Conservation (phyloP, 805 yeast genomes). For the Starmerella scarabaei region DNA sequence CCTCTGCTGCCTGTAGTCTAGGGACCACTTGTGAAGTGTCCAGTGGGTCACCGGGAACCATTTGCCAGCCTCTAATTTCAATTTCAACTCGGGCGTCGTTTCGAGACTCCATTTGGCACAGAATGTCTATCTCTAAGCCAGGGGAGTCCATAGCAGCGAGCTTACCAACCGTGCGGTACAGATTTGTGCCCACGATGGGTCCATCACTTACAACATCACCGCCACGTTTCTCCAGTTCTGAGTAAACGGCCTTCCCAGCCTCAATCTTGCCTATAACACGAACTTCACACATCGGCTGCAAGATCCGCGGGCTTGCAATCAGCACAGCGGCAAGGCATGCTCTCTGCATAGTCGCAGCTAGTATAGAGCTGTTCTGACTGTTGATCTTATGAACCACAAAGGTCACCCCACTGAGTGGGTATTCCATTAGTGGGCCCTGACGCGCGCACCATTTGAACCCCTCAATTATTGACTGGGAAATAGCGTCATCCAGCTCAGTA, state of each 20-base stretch:
- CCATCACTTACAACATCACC: conserved; percentile 41
- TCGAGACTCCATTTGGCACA: conserved; percentile 46
- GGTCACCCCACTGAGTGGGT: conserved; percentile 54
- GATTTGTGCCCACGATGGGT: conserved; percentile 62
- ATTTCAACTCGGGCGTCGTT: conserved; percentile 66
- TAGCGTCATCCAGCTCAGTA: not conserved
- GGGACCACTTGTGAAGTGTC: conserved; percentile 54
- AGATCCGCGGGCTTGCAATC: conserved; percentile 59
- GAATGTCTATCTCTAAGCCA: conserved; percentile 77
- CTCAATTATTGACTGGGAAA: conserved; percentile 26
- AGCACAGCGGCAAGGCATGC: conserved; percentile 75
- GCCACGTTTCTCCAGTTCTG: conserved; percentile 48
- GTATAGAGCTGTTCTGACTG: conserved; percentile 43
- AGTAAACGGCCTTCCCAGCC: conserved; percentile 38
- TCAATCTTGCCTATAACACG: conserved; percentile 42
- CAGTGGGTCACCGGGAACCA: conserved; percentile 85
- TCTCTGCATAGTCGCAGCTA: conserved; percentile 67
- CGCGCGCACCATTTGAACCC: conserved; percentile 76
- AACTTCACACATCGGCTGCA: conserved; percentile 70
- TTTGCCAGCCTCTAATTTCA: conserved; percentile 57
- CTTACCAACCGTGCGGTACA: conserved; percentile 46
- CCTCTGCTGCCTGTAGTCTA: conserved; percentile 61
- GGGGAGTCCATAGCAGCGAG: conserved; percentile 84
- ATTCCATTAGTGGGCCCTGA: conserved; percentile 91
- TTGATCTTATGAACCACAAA: conserved; percentile 56